phyloP scores from a whole-genome alignment of 2,329 filamentous ascomycete genomes.

The Ophiostoma sp. region DNA sequence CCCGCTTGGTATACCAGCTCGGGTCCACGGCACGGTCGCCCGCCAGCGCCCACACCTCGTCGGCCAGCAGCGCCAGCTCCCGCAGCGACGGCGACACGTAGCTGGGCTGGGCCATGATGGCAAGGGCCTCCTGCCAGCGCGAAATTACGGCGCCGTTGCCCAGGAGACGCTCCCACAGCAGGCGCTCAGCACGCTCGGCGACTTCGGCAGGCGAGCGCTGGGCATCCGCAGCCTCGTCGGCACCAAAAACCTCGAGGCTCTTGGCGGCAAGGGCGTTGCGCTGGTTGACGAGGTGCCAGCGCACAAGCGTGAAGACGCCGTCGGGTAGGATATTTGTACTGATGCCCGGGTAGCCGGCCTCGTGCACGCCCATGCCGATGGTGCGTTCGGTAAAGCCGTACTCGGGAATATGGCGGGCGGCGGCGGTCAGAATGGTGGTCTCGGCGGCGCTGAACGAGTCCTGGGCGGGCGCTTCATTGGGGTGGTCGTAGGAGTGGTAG shows the following conservation, averaged over 20 bases:
- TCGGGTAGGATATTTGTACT: constrained; percentile 76
- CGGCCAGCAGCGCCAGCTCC: constrained; percentile 76
- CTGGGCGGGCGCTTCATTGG: constrained; percentile 57
- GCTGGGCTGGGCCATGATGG: constrained; percentile 79
- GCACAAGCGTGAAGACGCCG: constrained; percentile 75
- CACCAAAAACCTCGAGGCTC: constrained; percentile 38
- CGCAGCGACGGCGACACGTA: constrained; percentile 69
- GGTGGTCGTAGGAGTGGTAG: constrained; percentile 73
- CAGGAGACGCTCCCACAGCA: constrained; percentile 72
- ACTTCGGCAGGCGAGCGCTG: constrained; percentile 37
- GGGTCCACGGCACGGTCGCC: constrained; percentile 77
- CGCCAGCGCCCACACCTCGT: constrained; percentile 86
- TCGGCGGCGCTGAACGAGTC: constrained; percentile 64
- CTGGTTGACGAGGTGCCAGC: constrained; percentile 67
- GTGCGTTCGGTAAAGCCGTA: constrained; percentile 76
- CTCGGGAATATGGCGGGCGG: constrained; percentile 69
- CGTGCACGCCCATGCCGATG: constrained; percentile 71
- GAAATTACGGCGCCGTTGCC: constrained; percentile 68
- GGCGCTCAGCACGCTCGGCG: constrained; percentile 59
- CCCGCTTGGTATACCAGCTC: constrained; percentile 74
- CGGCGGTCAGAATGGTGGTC: constrained; percentile 71
- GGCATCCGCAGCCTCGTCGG: neutral
- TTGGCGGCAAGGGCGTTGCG: constrained; percentile 53
- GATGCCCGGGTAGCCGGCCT: constrained; percentile 81
- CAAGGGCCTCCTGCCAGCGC: constrained; percentile 86